These are phyloP conservation scores for Phytophthora hybrid DNA, from an alignment of 352 stramenopile species.

Conservation along the genomic window DNA sequence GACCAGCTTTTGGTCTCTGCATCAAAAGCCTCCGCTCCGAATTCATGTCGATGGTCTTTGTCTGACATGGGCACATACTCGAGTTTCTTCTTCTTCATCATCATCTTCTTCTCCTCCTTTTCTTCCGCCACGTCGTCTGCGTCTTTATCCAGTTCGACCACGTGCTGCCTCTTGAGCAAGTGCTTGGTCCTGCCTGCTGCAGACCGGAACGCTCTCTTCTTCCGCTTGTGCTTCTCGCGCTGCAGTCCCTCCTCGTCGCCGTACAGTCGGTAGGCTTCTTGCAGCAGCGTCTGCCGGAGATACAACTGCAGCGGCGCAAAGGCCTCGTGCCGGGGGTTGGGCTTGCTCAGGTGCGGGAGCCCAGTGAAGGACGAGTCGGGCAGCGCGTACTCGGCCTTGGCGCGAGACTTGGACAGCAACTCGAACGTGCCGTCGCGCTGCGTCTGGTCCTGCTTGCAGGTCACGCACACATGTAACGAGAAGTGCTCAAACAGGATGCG, in stretches of 20 bases:
- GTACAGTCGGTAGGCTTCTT: slow-evolving; percentile 66
- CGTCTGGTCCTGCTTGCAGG: slow-evolving; percentile 69
- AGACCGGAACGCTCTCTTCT: slow-evolving; percentile 55
- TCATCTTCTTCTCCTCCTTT: background rate
- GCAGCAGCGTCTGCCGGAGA: slow-evolving; percentile 56
- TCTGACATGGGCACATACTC: slow-evolving; percentile 53
- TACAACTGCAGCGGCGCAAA: slow-evolving; percentile 78
- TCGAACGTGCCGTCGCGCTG: slow-evolving; percentile 63
- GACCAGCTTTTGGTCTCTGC: slow-evolving; percentile 48
- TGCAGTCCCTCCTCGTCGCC: slow-evolving; percentile 51
- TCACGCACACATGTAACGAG: slow-evolving; percentile 61
- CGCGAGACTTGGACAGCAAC: slow-evolving; percentile 66
- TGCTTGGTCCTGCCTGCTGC: slow-evolving; percentile 67
- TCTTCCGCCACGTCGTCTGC: slow-evolving; percentile 5
- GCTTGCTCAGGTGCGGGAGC: slow-evolving; percentile 57
- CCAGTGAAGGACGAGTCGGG: slow-evolving; percentile 69
- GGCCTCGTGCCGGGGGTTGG: slow-evolving; percentile 70
- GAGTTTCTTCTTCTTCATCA: slow-evolving; percentile 25
- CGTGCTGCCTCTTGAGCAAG: slow-evolving; percentile 57
- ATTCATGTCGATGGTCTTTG: slow-evolving; percentile 72
- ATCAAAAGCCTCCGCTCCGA: slow-evolving; percentile 50
- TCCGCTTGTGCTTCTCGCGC: slow-evolving; percentile 53
- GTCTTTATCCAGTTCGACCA: slow-evolving; percentile 23
- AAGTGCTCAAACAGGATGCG: slow-evolving; percentile 61
- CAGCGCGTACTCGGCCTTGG: slow-evolving; percentile 64